Base-by-base conservation (phyloP, 1,284 basidiomycete genomes). In the Microbotryum scabiosae region DNA sequence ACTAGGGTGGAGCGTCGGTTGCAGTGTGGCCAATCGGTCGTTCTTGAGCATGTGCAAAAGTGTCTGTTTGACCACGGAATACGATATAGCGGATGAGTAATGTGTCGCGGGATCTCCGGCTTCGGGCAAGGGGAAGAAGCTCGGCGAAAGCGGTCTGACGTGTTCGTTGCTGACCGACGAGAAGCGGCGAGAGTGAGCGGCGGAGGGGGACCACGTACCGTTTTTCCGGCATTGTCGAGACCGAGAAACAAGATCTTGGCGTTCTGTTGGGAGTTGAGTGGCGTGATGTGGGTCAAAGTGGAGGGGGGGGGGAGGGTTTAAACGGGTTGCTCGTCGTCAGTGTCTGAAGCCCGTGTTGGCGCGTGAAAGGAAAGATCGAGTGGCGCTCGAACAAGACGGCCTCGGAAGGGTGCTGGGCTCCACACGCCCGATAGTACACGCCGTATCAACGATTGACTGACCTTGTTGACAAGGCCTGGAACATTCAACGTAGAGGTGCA, bases 1-100 rank as follows among this genome's bases (percentile, higher is more conserved):
- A 96, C 93, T 97, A n/a, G 96, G 96, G 77, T 98, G 94, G 62
- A 97, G 87, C 36, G 96, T 99, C 43, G 96, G 96, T 78, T 98
- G 96, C 69, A 99, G 82, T 30, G 92, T 96, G 28, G 96, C 96
- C 64, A 98, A 83, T 71, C 96, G 84, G 81, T 98, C 96, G 74
- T 98, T 99, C 83, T 99, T 99, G 74, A 99, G 82, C 96, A 98
- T 98, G 79, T 99, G 96, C 71, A 98, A 79, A 56, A 98, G 83
- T 47, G 96, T 98, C 93, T 98, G 73, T 30, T 30, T 20, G 4
- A 41, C 9, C n/a, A 44, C 20, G n/a, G n/a, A n/a, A n/a, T n/a
- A n/a, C n/a, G n/a, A n/a, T n/a, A n/a, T n/a, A n/a, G n/a, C n/a
- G 21, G 4, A 30, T 12, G 20, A 44, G 16, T 18, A 46, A 7